These are phyloP conservation scores for Eucommia ulmoides DNA, from an alignment of 257 asterid genomes.

Conservation along the genomic window DNA sequence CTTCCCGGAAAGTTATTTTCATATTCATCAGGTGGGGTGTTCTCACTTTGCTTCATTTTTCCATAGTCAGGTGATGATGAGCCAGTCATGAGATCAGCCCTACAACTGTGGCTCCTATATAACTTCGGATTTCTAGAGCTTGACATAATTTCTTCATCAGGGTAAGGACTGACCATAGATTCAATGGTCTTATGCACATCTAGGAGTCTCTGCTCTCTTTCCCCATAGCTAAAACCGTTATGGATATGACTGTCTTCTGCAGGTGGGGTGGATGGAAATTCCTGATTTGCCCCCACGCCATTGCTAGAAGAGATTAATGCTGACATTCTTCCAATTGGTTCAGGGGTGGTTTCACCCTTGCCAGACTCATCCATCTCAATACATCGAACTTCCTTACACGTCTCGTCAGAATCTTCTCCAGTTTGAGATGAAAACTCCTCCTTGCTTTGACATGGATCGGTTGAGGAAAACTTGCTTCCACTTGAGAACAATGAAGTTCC, in stretches of 20 bases:
- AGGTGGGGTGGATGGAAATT: constrained; percentile 17
- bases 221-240: constrained; percentile 24
- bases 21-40: constrained; percentile 65
- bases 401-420: not conserved
- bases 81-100: constrained; percentile 34
- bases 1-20: constrained; percentile 55
- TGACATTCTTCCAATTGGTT: not conserved
- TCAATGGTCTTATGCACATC: constrained; percentile 32
- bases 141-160: constrained; percentile 24
- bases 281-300: constrained; percentile 11
- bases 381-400: not conserved
- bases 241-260: constrained; percentile 24
- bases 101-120: constrained; percentile 58
- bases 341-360: not conserved
- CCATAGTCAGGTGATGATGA: constrained; percentile 27
- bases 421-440: not conserved
- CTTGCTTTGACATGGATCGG: not conserved
- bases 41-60: constrained; percentile 35
- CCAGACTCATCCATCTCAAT: not conserved
- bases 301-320: not conserved
- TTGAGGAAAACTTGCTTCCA: not conserved
- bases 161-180: constrained; percentile 33
- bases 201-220: constrained; percentile 36
- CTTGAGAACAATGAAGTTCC: not conserved
- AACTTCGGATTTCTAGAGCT: constrained; percentile 42